Evolutionary conservation across 768 basidiomycete genomes (phyloP).

Genomic region (Tulasnella sp.): DNA sequence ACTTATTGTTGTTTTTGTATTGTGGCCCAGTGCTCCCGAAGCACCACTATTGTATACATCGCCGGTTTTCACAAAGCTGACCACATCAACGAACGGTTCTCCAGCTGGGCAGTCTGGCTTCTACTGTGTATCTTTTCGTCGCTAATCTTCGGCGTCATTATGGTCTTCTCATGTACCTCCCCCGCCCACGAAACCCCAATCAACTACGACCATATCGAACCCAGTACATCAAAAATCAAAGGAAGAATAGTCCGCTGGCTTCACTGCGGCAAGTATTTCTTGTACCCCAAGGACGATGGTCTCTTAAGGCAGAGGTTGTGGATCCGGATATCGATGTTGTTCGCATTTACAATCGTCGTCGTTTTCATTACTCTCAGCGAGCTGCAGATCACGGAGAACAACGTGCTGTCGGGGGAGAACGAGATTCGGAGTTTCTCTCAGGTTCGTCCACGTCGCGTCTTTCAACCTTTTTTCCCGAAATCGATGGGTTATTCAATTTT

Average conservation of each 20-base stretch:
- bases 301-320: not conserved
- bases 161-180: slow-evolving; percentile 19
- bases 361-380: slow-evolving; percentile 9
- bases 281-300: slow-evolving; percentile 1
- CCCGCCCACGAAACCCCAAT: slow-evolving; percentile 17
- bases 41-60: slow-evolving; percentile 27
- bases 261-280: not conserved
- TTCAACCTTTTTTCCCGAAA: not conserved
- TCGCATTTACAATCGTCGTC: not conserved
- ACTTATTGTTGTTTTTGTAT: no score
- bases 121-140: slow-evolving; percentile 20
- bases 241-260: not conserved
- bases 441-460: not conserved
- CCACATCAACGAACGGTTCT: slow-evolving; percentile 26
- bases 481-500: not conserved
- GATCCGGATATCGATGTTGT: not conserved
- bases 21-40: slow-evolving; percentile 13
- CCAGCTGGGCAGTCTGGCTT: slow-evolving; percentile 32
- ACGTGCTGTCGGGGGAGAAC: slow-evolving; percentile 21
- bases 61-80: not conserved
- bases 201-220: slow-evolving; percentile 2
- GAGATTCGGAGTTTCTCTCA: slow-evolving; percentile 26
- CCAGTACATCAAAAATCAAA: not conserved
- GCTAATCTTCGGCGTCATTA: slow-evolving; percentile 17
- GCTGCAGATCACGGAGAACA: slow-evolving; percentile 19